These are phyloP conservation scores for Neonectria faginata DNA, from an alignment of 2,329 filamentous ascomycete species.

Conservation along the genomic window DNA sequence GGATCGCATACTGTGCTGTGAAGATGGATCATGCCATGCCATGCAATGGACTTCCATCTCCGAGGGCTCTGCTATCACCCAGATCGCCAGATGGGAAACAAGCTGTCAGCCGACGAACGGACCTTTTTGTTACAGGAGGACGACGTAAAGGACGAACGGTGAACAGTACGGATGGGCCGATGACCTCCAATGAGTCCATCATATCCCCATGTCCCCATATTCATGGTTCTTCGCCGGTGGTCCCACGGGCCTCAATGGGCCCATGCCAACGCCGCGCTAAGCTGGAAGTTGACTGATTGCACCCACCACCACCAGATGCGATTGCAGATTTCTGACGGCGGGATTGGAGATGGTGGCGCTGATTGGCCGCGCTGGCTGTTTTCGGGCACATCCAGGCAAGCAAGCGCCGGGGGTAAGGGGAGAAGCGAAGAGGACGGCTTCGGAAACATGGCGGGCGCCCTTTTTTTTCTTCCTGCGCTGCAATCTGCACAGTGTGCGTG, in stretches of 20 bases:
- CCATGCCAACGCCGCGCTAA: neutral
- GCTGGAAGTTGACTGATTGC: neutral
- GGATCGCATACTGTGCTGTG: constrained; percentile 18
- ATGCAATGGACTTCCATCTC: constrained; percentile 22
- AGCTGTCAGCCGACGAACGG: constrained; percentile 9
- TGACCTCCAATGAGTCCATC: constrained; percentile 3
- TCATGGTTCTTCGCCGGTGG: constrained; percentile 1
- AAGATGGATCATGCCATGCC: constrained; percentile 8
- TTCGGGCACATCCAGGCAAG: neutral
- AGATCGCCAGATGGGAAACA: constrained; percentile 12
- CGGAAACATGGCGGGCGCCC: constrained; percentile 24
- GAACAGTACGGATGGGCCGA: neutral
- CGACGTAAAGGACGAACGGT: neutral
- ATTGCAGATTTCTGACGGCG: neutral
- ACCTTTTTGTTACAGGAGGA: neutral
- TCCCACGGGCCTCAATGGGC: constrained; percentile 6
- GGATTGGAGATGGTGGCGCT: neutral
- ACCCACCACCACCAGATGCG: constrained; percentile 3
- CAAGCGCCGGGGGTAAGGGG: constrained; percentile 27
- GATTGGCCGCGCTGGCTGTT: neutral
- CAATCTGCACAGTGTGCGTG: too few species aligned
- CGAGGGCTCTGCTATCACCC: constrained; percentile 5
- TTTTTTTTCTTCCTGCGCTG: too few species aligned
- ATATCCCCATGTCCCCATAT: constrained; percentile 17
- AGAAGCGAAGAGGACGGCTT: constrained; percentile 7